These are phyloP conservation scores for Lycium ferocissimum DNA, from an alignment of 257 asterid species.

Conservation along the genomic window DNA sequence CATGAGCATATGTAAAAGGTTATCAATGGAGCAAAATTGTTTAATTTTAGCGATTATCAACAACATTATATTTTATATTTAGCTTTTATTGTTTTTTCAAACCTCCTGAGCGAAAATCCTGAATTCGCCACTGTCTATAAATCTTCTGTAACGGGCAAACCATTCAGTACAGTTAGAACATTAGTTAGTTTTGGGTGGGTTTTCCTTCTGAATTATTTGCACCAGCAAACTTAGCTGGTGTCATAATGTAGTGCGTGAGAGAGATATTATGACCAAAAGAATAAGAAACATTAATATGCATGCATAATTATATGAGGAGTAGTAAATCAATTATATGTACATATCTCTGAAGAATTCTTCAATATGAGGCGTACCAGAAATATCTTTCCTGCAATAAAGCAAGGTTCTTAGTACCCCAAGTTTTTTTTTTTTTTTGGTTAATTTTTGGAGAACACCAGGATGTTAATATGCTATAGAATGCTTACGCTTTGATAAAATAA, in stretches of 20 bases:
- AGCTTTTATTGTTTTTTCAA: too few species aligned
- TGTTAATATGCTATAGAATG: too few species aligned
- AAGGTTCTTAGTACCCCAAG: too few species aligned
- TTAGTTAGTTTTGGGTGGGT: conserved; percentile 25
- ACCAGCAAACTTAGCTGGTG: conserved; percentile 23
- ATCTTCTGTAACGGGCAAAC: neutral
- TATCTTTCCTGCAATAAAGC: conserved; percentile 63
- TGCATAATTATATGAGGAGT: neutral
- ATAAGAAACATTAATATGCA: neutral
- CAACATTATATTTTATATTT: too few species aligned
- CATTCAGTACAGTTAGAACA: conserved; percentile 10
- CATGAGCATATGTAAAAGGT: too few species aligned
- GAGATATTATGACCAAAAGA: neutral
- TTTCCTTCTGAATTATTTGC: conserved; percentile 16
- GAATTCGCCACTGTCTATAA: neutral
- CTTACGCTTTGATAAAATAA: too few species aligned
- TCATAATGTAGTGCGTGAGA: neutral
- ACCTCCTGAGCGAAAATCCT: too few species aligned
- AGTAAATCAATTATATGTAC: too few species aligned
- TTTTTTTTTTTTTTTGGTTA: too few species aligned
- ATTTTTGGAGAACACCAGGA: too few species aligned
- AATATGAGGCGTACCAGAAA: conserved; percentile 70
- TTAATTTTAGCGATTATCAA: too few species aligned
- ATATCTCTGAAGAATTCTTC: conserved; percentile 67
- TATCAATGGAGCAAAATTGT: too few species aligned